These are phyloP conservation scores for Mycena maculata DNA, from an alignment of 768 basidiomycete species.

Conservation along the genomic window DNA sequence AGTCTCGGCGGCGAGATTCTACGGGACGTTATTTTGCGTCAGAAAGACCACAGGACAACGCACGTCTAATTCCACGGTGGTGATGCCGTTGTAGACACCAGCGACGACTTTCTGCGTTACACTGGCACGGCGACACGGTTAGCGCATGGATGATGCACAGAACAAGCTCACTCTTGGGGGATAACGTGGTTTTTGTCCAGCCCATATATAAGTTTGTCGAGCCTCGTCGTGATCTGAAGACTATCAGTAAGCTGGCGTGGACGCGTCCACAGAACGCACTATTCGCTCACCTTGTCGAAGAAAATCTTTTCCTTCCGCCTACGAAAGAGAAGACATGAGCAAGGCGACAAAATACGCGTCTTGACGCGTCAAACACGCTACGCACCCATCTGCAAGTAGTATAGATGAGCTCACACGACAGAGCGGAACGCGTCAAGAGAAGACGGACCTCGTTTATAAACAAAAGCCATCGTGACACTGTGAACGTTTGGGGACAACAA, in stretches of 20 bases:
- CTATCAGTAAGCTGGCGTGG: constrained; percentile 24
- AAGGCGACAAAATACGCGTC: constrained; percentile 35
- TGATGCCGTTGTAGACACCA: constrained; percentile 95
- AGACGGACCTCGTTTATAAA: constrained; percentile 49
- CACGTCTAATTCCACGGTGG: constrained; percentile 96
- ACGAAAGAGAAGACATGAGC: constrained; percentile 4
- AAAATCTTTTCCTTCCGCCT: constrained; percentile 92
- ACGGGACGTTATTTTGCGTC: not conserved
- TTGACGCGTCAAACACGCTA: constrained; percentile 52
- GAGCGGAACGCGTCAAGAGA: not conserved
- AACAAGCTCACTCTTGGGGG: constrained; percentile 80
- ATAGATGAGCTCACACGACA: constrained; percentile 18
- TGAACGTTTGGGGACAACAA: not conserved
- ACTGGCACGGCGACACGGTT: constrained; percentile 52
- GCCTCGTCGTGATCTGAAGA: constrained; percentile 83
- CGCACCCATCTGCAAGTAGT: constrained; percentile 58
- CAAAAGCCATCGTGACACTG: constrained; percentile 40
- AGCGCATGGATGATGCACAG: not conserved
- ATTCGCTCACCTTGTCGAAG: constrained; percentile 75
- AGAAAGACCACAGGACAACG: constrained; percentile 42
- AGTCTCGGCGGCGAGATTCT: constrained; percentile 98
- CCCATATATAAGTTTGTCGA: constrained; percentile 95
- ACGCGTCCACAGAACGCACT: constrained; percentile 67
- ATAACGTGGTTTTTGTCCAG: constrained; percentile 93
- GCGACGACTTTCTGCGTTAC: constrained; percentile 92